Percentiles rank a stretch among this genome's conserved stretches.
These are phyloP conservation scores for Rhodocollybia butyracea DNA, from an alignment of 768 basidiomycete genomes.

Conservation along the genomic window DNA sequence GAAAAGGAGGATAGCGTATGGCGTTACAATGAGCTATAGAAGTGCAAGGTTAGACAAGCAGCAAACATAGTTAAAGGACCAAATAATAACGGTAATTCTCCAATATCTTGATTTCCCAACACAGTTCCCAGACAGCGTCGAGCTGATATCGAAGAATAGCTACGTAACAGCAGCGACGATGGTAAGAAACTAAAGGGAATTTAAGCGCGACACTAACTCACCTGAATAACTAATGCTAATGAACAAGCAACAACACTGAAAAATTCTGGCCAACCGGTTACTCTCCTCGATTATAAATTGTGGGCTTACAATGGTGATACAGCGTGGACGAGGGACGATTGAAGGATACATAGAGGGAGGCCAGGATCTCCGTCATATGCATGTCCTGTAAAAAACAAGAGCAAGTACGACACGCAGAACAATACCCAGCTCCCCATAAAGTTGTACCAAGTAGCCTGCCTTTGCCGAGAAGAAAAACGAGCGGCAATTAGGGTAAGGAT, in stretches of 20 bases:
- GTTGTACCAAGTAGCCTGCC: slow-evolving; percentile 33
- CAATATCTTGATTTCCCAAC: neutral
- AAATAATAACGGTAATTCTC: neutral
- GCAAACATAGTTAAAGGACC: neutral
- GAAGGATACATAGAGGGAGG: slow-evolving; percentile 24
- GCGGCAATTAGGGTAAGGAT: slow-evolving; percentile 23
- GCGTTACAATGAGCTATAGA: neutral
- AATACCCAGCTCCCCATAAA: slow-evolving; percentile 34
- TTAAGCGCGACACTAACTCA: neutral
- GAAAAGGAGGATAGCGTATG: neutral
- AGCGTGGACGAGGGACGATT: slow-evolving; percentile 31
- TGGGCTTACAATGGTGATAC: slow-evolving; percentile 28
- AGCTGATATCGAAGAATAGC: neutral
- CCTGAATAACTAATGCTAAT: slow-evolving; percentile 4
- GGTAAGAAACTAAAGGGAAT: neutral
- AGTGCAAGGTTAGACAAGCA: neutral
- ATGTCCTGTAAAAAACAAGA: slow-evolving; percentile 31
- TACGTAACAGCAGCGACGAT: neutral
- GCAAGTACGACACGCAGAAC: slow-evolving; percentile 30
- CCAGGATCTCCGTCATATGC: slow-evolving; percentile 18
- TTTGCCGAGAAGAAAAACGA: slow-evolving; percentile 21
- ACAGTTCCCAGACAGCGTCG: neutral
- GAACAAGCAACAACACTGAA: neutral
- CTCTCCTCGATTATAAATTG: no score
- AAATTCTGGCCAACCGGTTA: neutral